Evolutionary conservation across 768 basidiomycete genomes (phyloP), one percentile per base, ranked within the genome.

Genomic region (Kwoniella bestiolae): DNA sequence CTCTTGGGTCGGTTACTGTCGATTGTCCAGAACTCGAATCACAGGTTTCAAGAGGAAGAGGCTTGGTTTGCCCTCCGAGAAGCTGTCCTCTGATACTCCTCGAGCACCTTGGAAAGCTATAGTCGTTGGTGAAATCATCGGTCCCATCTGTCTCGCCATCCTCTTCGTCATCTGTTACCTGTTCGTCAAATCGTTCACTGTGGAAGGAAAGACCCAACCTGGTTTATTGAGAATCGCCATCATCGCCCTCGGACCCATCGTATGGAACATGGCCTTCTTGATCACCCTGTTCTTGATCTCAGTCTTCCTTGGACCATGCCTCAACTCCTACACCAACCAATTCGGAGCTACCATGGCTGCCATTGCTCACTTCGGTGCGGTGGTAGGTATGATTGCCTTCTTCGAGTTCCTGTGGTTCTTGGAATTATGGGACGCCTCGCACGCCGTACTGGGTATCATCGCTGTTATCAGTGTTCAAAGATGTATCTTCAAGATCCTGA

Each of bases 1-100:
- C 81, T 96, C 95, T 4, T 99, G 96, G 96, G 95, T 98, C 71
- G 95, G 96, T 0, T 99, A 98, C 82, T 99, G 96, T 80, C 91
- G 96, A 58, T 84, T 99, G 50, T 93, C 93, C n/a, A 86, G 96
- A 56, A 99, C 96, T 18, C 90, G 92, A 87, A 95, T 99, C 78
- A 99, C 96, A 18, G 96, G 96, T n/a, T 99, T 94, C 87, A 98
- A 98, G 87, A 92, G 91, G 85, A 97, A 98, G 86, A 88, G 88
- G 71, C 87, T 99, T 5, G 96, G 96, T 23, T 90, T 93, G 77
- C 96, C 96, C 1, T 97, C 94, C 0, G 95, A 98, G 82, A 98
- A 96, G 65, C 85, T 98, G 28, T 94, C 94, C 5, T 90, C 90
- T 57, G 96, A 98, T 79, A 90, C 93, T 35, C 95, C 96, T 21